Conservation (phyloP, 176 grass and related monocot species). For the Oropetium thomaeum region DNA sequence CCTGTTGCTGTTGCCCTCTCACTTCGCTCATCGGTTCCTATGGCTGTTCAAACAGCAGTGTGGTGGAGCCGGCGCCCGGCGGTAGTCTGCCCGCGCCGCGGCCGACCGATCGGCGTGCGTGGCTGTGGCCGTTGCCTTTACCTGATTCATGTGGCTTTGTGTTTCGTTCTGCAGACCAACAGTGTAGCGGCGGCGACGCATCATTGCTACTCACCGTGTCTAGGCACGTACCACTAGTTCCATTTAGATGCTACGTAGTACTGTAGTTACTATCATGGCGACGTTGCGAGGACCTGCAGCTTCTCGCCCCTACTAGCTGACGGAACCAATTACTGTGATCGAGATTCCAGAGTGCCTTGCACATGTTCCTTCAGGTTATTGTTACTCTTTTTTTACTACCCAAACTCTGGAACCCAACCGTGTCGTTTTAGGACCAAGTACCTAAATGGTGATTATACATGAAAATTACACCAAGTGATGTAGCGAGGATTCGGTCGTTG, state of each 20-base stretch:
- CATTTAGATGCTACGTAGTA: neutral
- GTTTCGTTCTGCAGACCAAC: neutral
- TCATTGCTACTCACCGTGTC: neutral
- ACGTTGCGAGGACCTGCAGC: neutral
- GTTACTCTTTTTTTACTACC: no score
- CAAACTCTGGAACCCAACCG: no score
- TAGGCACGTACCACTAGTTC: neutral
- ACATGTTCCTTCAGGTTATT: neutral
- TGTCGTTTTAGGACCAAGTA: no score
- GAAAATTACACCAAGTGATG: neutral
- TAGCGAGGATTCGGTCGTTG: neutral
- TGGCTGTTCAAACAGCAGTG: neutral
- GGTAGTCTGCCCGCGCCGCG: no score
- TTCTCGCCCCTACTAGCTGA: neutral
- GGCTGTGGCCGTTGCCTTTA: neutral
- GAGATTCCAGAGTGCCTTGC: neutral
- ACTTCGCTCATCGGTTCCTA: no score
- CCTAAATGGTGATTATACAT: no score
- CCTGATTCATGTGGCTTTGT: neutral
- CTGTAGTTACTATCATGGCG: neutral
- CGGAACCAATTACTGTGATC: neutral
- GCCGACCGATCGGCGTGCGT: neutral
- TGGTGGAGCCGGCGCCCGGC: neutral
- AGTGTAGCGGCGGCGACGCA: neutral
- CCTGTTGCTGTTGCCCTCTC: no score